phyloP scores from a whole-genome alignment of 1,284 basidiomycete genomes.

The Cystobasidium slooffiae region DNA sequence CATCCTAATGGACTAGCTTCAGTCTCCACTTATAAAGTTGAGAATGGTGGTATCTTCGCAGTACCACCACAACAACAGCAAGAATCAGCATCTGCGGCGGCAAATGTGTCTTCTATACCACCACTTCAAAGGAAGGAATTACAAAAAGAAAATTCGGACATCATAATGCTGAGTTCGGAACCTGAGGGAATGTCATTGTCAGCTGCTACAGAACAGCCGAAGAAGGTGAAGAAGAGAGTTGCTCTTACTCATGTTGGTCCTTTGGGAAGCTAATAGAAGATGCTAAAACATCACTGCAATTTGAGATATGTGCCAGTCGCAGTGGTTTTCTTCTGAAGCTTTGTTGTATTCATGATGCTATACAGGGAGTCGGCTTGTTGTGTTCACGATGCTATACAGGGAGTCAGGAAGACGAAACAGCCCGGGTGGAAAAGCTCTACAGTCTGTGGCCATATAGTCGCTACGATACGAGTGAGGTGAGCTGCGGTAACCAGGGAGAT shows the following conservation, averaged over 20 bases:
- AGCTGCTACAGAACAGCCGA: constrained; percentile 39
- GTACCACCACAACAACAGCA: not conserved
- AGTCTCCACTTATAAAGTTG: not conserved
- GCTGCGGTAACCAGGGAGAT: too few species aligned
- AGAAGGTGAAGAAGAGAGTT: constrained; percentile 41
- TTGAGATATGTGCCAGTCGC: too few species aligned
- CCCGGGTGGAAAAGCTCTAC: too few species aligned
- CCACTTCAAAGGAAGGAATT: not conserved
- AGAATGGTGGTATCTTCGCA: not conserved
- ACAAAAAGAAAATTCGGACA: constrained; percentile 21
- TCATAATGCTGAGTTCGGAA: constrained; percentile 13
- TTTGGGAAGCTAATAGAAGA: constrained; percentile 10
- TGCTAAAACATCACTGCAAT: too few species aligned
- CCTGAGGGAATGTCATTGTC: constrained; percentile 1
- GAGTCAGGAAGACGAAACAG: too few species aligned
- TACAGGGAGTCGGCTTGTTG: too few species aligned
- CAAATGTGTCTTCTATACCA: not conserved
- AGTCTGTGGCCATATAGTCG: too few species aligned
- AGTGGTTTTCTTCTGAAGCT: too few species aligned
- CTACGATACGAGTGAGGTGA: too few species aligned
- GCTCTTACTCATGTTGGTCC: constrained; percentile 43
- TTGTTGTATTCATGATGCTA: too few species aligned
- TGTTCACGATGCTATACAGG: too few species aligned
- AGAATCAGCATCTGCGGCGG: not conserved
- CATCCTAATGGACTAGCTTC: constrained; percentile 11